phyloP scores from a whole-genome alignment of 1,284 basidiomycete species.

The Melampsora americana region DNA sequence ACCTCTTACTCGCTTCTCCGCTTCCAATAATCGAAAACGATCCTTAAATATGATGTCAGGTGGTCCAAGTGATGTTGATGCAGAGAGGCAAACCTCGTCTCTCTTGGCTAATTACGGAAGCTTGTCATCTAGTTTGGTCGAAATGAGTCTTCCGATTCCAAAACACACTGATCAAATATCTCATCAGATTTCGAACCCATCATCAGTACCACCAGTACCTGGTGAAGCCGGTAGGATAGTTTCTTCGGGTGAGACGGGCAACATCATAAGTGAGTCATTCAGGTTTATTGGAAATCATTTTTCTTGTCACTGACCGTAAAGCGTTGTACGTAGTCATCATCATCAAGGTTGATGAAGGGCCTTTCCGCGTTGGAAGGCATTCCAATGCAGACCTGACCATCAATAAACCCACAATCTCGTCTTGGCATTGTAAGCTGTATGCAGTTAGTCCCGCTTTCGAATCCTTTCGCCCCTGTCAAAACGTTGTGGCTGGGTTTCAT shows the following conservation, averaged over 20 bases:
- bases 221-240: slow-evolving; percentile 35
- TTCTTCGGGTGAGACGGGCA: slow-evolving; percentile 10
- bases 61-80: neutral
- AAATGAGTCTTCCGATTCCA: slow-evolving; percentile 3
- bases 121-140: slow-evolving; percentile 25
- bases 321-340: slow-evolving; percentile 9
- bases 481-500: neutral
- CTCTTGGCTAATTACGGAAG: slow-evolving; percentile 17
- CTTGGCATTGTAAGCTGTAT: slow-evolving; percentile 43
- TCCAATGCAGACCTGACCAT: slow-evolving; percentile 29
- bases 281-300: neutral
- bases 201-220: slow-evolving; percentile 11
- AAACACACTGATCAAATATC: neutral
- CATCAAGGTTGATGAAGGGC: slow-evolving; percentile 36
- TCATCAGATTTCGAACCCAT: neutral
- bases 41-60: neutral
- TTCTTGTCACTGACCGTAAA: neutral
- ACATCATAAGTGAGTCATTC: slow-evolving; percentile 21
- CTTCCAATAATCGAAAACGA: neutral
- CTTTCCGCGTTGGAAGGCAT: slow-evolving; percentile 31
- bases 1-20: slow-evolving; percentile 5
- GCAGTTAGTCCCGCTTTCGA: slow-evolving; percentile 17
- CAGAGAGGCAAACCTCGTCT: neutral
- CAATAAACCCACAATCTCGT: slow-evolving; percentile 42
- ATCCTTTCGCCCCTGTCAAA: neutral